These are phyloP conservation scores for Luzula sylvatica DNA, from an alignment of 176 grass and related monocot species.

Conservation along the genomic window DNA sequence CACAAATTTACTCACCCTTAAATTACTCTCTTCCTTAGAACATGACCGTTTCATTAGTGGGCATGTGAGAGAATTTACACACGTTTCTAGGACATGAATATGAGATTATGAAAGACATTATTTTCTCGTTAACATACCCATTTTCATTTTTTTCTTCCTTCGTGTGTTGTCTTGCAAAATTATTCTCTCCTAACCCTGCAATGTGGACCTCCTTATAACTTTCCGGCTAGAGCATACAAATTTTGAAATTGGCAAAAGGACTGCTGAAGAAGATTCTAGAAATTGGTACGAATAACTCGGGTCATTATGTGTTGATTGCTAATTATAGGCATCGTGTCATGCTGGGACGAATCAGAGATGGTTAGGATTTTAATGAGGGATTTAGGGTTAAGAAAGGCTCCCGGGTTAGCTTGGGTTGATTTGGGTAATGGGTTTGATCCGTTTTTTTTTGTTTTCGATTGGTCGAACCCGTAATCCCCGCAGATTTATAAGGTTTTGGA, in stretches of 20 bases:
- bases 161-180: conserved; percentile 69
- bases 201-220: conserved; percentile 57
- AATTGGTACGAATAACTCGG: conserved; percentile 47
- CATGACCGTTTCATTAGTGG: too few species aligned
- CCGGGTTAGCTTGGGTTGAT: conserved; percentile 66
- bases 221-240: conserved; percentile 57
- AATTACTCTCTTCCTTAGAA: too few species aligned
- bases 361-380: conserved; percentile 34
- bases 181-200: conserved; percentile 39
- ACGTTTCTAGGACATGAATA: too few species aligned
- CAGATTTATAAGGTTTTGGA: conserved; percentile 56
- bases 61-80: too few species aligned
- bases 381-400: conserved; percentile 54
- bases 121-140: too few species aligned
- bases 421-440: conserved; percentile 55
- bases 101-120: too few species aligned
- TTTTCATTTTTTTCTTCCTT: too few species aligned
- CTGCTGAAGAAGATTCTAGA: conserved; percentile 54
- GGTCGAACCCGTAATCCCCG: conserved; percentile 35
- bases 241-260: conserved; percentile 57
- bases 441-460: conserved; percentile 49
- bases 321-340: conserved; percentile 57
- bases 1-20: too few species aligned
- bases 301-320: conserved; percentile 56
- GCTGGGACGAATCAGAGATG: conserved; percentile 50